Evolutionary conservation across 208 protist genomes (phyloP).

Genomic region (Leptomonas pyrrhocoris): DNA sequence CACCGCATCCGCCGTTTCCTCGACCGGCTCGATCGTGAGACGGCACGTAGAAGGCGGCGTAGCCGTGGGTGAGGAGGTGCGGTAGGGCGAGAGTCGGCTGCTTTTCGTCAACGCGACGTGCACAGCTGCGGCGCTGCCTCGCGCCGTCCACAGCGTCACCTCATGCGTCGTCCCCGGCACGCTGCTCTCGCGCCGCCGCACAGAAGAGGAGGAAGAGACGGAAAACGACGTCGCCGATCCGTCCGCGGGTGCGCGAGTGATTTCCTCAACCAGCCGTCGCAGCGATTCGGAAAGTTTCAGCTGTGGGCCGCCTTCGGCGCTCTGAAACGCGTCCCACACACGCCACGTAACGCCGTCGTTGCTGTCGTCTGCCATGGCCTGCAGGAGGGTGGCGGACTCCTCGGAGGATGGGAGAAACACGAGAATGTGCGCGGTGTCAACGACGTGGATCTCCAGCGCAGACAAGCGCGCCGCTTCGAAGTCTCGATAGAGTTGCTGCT

Average conservation of each 20-base stretch:
- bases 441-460: constrained; percentile 43
- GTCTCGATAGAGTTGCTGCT: neutral
- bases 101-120: neutral
- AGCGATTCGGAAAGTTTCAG: constrained; percentile 25
- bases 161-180: constrained; percentile 5
- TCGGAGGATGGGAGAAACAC: constrained; percentile 44
- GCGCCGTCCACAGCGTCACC: constrained; percentile 44
- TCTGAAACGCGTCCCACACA: constrained; percentile 12
- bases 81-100: constrained; percentile 9
- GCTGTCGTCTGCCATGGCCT: constrained; percentile 1
- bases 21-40: neutral
- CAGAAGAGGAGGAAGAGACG: neutral
- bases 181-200: neutral
- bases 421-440: constrained; percentile 59
- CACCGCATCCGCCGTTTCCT: constrained; percentile 6
- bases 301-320: neutral
- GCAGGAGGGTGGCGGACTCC: constrained; percentile 7
- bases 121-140: constrained; percentile 12
- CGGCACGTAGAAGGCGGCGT: neutral
- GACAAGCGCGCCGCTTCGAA: no score
- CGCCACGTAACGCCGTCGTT: constrained; percentile 8
- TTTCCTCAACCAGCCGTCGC: neutral
- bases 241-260: neutral
- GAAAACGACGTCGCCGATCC: neutral
- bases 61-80: neutral